phyloP scores from a whole-genome alignment of 441 rosid species.

The Manihot esculenta region DNA sequence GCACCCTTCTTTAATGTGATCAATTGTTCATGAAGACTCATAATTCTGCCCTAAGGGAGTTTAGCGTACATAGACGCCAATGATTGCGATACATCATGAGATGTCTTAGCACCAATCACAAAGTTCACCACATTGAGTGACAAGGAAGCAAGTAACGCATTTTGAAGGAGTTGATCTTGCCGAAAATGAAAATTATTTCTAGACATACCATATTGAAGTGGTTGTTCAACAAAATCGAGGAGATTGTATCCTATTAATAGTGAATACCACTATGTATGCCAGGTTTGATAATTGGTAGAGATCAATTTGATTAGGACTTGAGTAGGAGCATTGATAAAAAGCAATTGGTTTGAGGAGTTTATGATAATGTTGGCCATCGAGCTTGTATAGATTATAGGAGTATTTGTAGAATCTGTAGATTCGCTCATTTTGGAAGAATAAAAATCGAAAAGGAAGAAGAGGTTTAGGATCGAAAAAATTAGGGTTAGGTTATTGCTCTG shows the following conservation, averaged over 20 bases:
- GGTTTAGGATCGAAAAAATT: background rate
- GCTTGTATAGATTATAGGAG: background rate
- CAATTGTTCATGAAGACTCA: background rate
- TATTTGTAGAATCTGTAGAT: background rate
- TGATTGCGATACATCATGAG: background rate
- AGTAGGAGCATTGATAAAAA: background rate
- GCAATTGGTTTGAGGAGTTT: background rate
- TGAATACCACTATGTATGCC: background rate
- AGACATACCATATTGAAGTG: background rate
- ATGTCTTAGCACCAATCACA: background rate
- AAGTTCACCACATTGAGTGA: background rate
- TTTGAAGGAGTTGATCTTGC: background rate
- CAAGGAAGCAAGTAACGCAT: background rate
- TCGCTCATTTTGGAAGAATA: background rate
- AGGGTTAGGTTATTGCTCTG: background rate
- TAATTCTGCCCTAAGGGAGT: background rate
- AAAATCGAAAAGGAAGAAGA: background rate
- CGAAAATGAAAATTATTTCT: background rate
- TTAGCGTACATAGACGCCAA: background rate
- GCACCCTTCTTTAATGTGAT: background rate
- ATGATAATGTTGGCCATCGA: background rate
- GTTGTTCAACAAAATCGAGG: background rate
- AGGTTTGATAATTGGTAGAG: background rate
- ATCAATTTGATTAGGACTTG: background rate
- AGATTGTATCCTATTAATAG: background rate